These are phyloP conservation scores for Bretziella fagacearum DNA, from an alignment of 2,329 filamentous ascomycete genomes.

Conservation along the genomic window DNA sequence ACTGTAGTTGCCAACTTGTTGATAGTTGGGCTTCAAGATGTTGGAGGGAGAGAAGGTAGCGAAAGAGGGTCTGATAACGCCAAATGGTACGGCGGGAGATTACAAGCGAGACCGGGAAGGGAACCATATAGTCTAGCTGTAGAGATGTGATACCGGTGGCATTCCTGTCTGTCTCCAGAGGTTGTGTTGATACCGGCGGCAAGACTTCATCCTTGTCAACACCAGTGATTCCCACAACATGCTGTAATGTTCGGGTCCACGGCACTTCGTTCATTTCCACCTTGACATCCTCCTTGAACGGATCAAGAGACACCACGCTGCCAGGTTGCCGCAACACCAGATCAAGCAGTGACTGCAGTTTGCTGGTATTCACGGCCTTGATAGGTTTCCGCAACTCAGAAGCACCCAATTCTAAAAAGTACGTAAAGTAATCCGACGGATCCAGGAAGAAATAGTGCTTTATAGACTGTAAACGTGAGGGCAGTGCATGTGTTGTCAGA, in stretches of 20 bases:
- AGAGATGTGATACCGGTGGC: constrained; percentile 83
- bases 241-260: constrained; percentile 83
- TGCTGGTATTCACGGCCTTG: constrained; percentile 75
- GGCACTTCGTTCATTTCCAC: constrained; percentile 93
- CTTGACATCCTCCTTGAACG: constrained; percentile 96
- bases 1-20: constrained; percentile 79
- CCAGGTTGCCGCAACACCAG: constrained; percentile 91
- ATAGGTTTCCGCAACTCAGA: constrained; percentile 84
- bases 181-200: constrained; percentile 50
- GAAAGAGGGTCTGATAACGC: constrained; percentile 88
- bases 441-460: constrained; percentile 99
- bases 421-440: constrained; percentile 92
- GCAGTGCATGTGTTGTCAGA: constrained; percentile 80
- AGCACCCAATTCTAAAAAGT: constrained; percentile 82
- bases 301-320: constrained; percentile 81
- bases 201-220: constrained; percentile 80
- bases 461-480: constrained; percentile 68
- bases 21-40: constrained; percentile 80
- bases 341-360: constrained; percentile 90
- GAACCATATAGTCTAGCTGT: constrained; percentile 84
- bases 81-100: constrained; percentile 95
- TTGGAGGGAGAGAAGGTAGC: constrained; percentile 76
- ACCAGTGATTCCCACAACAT: constrained; percentile 90
- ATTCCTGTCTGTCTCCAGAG: constrained; percentile 66
- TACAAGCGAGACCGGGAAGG: constrained; percentile 87